Base-by-base conservation (phyloP, 148 eudicot species). In the Nepenthes mirabilis region DNA sequence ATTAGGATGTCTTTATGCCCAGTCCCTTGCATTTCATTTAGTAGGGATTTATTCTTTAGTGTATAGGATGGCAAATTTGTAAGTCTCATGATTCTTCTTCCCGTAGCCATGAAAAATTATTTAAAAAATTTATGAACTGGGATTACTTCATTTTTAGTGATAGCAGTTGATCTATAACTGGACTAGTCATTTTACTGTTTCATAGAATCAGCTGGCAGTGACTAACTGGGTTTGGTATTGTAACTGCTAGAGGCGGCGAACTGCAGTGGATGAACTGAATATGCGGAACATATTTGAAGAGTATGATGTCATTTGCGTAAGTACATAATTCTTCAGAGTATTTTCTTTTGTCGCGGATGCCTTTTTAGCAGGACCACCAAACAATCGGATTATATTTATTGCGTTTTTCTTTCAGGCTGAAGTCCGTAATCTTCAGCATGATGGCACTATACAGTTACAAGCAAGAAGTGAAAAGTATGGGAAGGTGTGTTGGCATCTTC, bases 401-500 rank as follows among this genome's bases (percentile, higher is more conserved):
- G 52, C 45, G 8, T 40, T 40, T 40, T 49, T 49, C 10, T 62
- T 57, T 14, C 75, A 91, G 98, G 94, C 90, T 74, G 96, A 91
- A 76, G 96, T 91, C 59, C 86, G 96, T 61, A 86, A 83, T 70
- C 65, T 83, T 70, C 96, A 88, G 78, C 87, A 82, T 59, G 90
- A 88, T 70, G 95, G 95, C 53, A 75, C 91, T 58, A 68, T 84
- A 61, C 96, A 88, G 73, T 79, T 91, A 40, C 98, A 93, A 72
- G 95, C 95, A 56, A 80, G 98, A 60, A 93, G 98, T 72, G 95
- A 93, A 65, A 93, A 88, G 72, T 93, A 93, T 73, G 98, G 96
- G 2, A 93, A 93, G 98, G 98, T 93, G 2, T 55, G 75, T 47
- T n/a, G 14, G 52, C 3, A 49, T n/a, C 23, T 23, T 23, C 23